Conservation (phyloP, 1,139 yeast genomes). For the Scheffersomyces titani region DNA sequence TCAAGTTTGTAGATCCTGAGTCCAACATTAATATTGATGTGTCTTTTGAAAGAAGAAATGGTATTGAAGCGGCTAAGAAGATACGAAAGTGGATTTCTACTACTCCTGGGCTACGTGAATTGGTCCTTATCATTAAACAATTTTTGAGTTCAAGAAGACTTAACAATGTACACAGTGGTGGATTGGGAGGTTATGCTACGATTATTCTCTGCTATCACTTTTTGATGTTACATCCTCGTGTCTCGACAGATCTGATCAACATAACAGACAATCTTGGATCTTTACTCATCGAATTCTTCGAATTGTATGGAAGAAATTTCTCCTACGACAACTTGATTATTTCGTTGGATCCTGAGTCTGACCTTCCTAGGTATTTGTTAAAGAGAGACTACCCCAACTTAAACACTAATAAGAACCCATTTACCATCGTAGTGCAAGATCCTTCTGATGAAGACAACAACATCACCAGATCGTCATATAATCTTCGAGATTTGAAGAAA, state of each 20-base stretch:
- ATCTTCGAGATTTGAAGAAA: constrained; percentile 75
- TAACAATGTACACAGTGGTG: constrained; percentile 95
- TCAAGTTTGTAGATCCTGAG: constrained; percentile 79
- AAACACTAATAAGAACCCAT: constrained; percentile 55
- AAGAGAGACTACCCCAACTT: constrained; percentile 59
- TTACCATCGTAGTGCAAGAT: constrained; percentile 81
- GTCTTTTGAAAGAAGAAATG: constrained; percentile 87
- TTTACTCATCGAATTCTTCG: constrained; percentile 87
- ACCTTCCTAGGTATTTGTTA: constrained; percentile 53
- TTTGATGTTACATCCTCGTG: constrained; percentile 75
- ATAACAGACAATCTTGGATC: constrained; percentile 83
- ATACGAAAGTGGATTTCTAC: constrained; percentile 74
- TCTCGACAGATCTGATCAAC: constrained; percentile 65
- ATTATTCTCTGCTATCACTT: constrained; percentile 87
- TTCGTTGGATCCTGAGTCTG: constrained; percentile 54
- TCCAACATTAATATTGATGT: constrained; percentile 83
- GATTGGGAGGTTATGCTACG: constrained; percentile 92
- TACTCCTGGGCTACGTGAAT: constrained; percentile 81
- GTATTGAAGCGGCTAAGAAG: constrained; percentile 79
- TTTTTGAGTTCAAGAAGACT: constrained; percentile 77
- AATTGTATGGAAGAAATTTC: constrained; percentile 90
- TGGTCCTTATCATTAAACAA: constrained; percentile 84
- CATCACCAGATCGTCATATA: constrained; percentile 83
- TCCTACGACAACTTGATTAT: constrained; percentile 80
- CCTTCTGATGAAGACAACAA: constrained; percentile 85